phyloP scores from a whole-genome alignment of 345 rosid genomes.

The Cochlearia excelsa region DNA sequence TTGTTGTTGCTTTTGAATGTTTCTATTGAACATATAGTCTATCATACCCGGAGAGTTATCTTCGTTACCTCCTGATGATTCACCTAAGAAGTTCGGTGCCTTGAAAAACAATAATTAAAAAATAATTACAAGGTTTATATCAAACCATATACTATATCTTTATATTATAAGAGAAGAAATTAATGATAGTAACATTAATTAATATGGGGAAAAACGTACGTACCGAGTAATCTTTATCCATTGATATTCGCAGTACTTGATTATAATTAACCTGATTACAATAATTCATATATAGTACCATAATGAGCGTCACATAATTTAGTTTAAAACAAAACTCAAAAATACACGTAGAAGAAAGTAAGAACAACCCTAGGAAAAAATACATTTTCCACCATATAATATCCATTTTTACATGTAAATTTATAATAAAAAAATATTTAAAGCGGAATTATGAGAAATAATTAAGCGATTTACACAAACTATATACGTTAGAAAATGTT shows the following conservation, averaged over 20 bases:
- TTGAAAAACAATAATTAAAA: conserved; percentile 36
- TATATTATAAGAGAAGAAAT: too few relatives aligned
- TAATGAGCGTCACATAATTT: conserved; percentile 9
- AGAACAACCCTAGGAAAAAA: conserved; percentile 14
- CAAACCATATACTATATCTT: not conserved
- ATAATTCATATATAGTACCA: not conserved
- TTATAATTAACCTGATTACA: conserved; percentile 11
- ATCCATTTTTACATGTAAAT: not conserved
- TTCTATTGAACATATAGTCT: conserved; percentile 57
- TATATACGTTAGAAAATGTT: not conserved
- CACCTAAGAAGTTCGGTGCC: conserved; percentile 44
- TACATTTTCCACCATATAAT: conserved; percentile 7
- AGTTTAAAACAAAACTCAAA: conserved; percentile 15
- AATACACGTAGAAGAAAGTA: conserved; percentile 16
- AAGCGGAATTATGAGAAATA: not conserved
- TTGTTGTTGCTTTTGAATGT: conserved; percentile 44
- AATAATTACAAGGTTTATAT: conserved; percentile 25
- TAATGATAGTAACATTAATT: too few relatives aligned
- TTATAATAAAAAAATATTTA: not conserved
- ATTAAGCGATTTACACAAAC: not conserved
- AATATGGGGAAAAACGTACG: conserved; percentile 11
- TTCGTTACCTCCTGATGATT: conserved; percentile 48
- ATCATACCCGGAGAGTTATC: conserved; percentile 42
- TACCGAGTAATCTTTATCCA: conserved; percentile 88
- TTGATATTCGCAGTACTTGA: conserved; percentile 28